These are phyloP conservation scores for Colletotrichum chlorophyti DNA, from an alignment of 2,329 filamentous ascomycete genomes.

Conservation along the genomic window DNA sequence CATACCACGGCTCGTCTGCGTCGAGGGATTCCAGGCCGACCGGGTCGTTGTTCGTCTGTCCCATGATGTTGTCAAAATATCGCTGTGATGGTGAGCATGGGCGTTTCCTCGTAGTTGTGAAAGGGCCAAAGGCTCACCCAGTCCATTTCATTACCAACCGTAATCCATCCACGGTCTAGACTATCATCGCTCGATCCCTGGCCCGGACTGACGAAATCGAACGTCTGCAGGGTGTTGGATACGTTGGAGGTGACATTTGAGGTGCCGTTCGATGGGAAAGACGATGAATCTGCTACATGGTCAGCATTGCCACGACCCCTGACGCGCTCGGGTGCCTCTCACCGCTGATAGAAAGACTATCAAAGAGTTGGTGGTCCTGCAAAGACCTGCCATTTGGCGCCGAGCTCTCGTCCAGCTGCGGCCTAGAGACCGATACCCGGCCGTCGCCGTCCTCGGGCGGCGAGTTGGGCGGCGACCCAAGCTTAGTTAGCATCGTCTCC, in stretches of 20 bases:
- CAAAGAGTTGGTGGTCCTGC: slow-evolving; percentile 31
- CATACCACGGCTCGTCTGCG: slow-evolving; percentile 13
- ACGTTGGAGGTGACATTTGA: no score
- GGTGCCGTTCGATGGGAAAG: neutral
- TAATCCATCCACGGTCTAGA: slow-evolving; percentile 46
- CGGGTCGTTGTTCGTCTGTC: slow-evolving; percentile 14
- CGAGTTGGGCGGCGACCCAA: slow-evolving; percentile 40
- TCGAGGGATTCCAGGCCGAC: slow-evolving; percentile 13
- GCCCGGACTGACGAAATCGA: slow-evolving; percentile 19
- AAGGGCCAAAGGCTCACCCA: slow-evolving; percentile 40
- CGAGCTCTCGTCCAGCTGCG: neutral
- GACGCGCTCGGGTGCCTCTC: neutral
- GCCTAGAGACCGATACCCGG: slow-evolving; percentile 28
- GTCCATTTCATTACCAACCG: slow-evolving; percentile 41
- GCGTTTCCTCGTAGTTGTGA: neutral
- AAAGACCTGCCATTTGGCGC: slow-evolving; percentile 31
- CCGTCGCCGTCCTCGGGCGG: slow-evolving; percentile 7
- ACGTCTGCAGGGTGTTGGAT: slow-evolving; percentile 16
- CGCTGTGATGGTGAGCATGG: slow-evolving; percentile 9
- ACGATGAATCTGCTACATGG: neutral
- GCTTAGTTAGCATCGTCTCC: slow-evolving; percentile 51
- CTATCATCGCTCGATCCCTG: slow-evolving; percentile 32
- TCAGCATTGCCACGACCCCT: neutral
- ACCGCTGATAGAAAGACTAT: slow-evolving; percentile 27
- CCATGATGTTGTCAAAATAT: slow-evolving; percentile 29